Evolutionary conservation across 2,329 filamentous ascomycete species (phyloP).

Genomic region (Apiospora arundinis): DNA sequence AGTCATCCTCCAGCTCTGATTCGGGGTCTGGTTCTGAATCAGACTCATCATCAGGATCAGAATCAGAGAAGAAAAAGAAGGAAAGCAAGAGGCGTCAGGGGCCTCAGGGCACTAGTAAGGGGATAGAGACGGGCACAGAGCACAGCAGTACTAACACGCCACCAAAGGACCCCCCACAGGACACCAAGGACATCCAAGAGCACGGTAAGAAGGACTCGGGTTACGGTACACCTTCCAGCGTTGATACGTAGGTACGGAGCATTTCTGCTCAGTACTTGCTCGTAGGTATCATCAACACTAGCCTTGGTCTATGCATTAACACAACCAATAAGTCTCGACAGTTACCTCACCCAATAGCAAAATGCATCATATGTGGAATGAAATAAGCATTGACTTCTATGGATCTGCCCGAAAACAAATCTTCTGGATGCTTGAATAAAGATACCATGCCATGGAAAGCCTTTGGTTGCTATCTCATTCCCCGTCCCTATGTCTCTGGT

Average conservation of each 20-base stretch:
- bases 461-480: not conserved
- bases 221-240: constrained; percentile 23
- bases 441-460: not conserved
- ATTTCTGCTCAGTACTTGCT: not conserved
- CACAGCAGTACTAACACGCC: not conserved
- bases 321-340: not conserved
- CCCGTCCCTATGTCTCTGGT: not conserved
- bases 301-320: not conserved
- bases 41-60: not conserved
- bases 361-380: not conserved
- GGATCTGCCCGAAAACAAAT: constrained; percentile 1
- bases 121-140: not conserved
- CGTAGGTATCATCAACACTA: not conserved
- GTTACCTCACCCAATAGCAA: not conserved
- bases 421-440: not conserved
- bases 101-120: not conserved
- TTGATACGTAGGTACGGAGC: constrained; percentile 22
- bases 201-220: constrained; percentile 24
- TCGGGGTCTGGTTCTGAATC: not conserved
- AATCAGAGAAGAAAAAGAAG: constrained; percentile 1
- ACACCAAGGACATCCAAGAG: not conserved
- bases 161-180: not conserved
- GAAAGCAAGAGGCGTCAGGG: not conserved
- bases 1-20: not conserved
- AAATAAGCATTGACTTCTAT: not conserved